Base-by-base conservation (phyloP, 345 rosid species). In the Nephelium lappaceum region DNA sequence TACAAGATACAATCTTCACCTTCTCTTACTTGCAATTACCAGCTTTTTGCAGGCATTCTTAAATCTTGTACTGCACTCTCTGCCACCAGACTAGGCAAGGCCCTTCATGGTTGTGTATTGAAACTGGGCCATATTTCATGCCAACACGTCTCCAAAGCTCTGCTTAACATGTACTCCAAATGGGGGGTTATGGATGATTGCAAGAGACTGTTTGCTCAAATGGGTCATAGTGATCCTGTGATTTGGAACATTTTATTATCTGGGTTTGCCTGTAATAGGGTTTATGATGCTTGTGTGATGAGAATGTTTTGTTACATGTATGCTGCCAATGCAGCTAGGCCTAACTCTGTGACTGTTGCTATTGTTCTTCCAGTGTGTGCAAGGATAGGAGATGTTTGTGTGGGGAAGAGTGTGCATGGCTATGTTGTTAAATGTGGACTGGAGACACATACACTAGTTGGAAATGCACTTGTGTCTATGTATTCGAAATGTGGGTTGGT, bases 141-240 rank as follows among this genome's bases (percentile, higher is more conserved):
- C 81, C 82, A 63, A 18, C 79, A 69, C 57, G 85, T 93, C 21
- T 90, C 93, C 11, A 94, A 94, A 81, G 91, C 93, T 7, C 72
- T 93, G 70, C 96, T 94, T 67, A 90, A 93, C 86, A 74, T 91
- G 91, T 90, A 91, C 83, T 93, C 95, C 49, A 94, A 91, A 78
- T 90, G 91, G 51, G 86, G 90, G 71, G 87, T 80, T 58, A 77
- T 88, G 12, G 77, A 57, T 81, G 96, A 94, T 78, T 91, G 88
- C 86, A 74, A 75, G 72, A 82, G 80, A 78, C 80, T 94, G 53
- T 94, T 92, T 65, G 82, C 76, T 55, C 88, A 93, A 66, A 82
- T 93, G 84, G 84, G 63, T 23, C 74, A 69, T 45, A 64, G 51
- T 42, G 96, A 93, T 85, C 86, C 93, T 76, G 95, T 93, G 67